Percentiles rank a stretch among this genome's conserved stretches.
Conservation (phyloP, 768 basidiomycete genomes). For the Sarcodon sp. region DNA sequence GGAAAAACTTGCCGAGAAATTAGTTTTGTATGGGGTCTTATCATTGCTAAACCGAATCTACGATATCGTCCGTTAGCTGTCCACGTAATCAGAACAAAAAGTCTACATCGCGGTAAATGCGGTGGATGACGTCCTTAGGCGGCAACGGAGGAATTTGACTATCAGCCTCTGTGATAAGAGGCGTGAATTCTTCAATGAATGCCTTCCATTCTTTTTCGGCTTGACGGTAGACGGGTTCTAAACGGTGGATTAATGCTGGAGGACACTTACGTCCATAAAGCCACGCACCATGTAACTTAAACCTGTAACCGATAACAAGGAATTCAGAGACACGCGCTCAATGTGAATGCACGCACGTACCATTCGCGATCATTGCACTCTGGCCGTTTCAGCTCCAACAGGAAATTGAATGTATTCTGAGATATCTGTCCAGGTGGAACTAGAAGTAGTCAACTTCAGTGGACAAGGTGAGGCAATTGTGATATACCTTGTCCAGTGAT, state of each 20-base stretch:
- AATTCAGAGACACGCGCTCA: background rate
- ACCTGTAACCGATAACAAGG: constrained; percentile 34
- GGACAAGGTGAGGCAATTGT: background rate
- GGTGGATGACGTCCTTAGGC: constrained; percentile 81
- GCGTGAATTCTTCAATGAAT: constrained; percentile 65
- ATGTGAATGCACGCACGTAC: constrained; percentile 22
- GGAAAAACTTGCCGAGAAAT: constrained; percentile 75
- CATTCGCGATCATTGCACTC: constrained; percentile 77
- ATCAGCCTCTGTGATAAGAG: constrained; percentile 59
- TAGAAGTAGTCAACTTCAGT: constrained; percentile 12
- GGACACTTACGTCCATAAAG: background rate
- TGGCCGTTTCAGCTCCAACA: constrained; percentile 56
- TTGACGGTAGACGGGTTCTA: constrained; percentile 68
- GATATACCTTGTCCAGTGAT: constrained; percentile 65
- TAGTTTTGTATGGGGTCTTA: constrained; percentile 90
- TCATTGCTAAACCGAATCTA: constrained; percentile 86
- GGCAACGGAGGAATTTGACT: constrained; percentile 79
- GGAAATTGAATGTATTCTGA: constrained; percentile 72
- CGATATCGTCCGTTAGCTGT: background rate
- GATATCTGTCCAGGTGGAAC: constrained; percentile 83
- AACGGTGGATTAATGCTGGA: background rate
- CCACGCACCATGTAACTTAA: constrained; percentile 57
- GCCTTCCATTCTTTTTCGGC: constrained; percentile 86
- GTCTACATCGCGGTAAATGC: constrained; percentile 84
- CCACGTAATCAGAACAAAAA: background rate